Evolutionary conservation across 768 basidiomycete genomes (phyloP).

Genomic region (Gymnopilus junonius): DNA sequence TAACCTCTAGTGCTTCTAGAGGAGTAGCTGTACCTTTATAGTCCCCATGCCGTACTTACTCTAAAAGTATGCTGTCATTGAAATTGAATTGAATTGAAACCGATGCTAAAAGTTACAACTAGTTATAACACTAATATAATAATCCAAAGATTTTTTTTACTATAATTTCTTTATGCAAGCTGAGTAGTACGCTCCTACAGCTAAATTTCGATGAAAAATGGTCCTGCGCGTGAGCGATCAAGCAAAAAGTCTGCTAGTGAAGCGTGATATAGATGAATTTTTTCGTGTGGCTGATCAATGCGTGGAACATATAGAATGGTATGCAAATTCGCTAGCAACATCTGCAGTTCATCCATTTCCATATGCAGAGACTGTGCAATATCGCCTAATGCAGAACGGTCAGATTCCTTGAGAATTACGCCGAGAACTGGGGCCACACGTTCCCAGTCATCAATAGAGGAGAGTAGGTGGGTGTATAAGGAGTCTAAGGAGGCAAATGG

Average conservation of each 20-base stretch:
- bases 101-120: too few species aligned
- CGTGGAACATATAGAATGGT: not conserved
- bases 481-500: constrained; percentile 4
- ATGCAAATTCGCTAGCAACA: not conserved
- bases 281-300: not conserved
- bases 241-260: constrained; percentile 8
- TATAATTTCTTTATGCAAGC: too few species aligned
- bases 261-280: constrained; percentile 3
- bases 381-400: not conserved
- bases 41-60: too few species aligned
- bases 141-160: too few species aligned
- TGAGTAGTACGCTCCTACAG: too few species aligned
- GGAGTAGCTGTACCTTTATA: too few species aligned
- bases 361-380: not conserved
- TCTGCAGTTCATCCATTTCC: not conserved
- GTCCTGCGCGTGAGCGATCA: not conserved
- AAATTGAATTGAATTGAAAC: too few species aligned
- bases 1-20: too few species aligned
- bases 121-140: too few species aligned
- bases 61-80: too few species aligned
- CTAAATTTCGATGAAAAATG: not conserved
- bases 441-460: not conserved
- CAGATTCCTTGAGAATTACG: not conserved
- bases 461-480: constrained; percentile 4
- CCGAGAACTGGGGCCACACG: not conserved